phyloP scores from a whole-genome alignment of 2,329 filamentous ascomycete genomes.

The Pseudogymnoascus pannorum region DNA sequence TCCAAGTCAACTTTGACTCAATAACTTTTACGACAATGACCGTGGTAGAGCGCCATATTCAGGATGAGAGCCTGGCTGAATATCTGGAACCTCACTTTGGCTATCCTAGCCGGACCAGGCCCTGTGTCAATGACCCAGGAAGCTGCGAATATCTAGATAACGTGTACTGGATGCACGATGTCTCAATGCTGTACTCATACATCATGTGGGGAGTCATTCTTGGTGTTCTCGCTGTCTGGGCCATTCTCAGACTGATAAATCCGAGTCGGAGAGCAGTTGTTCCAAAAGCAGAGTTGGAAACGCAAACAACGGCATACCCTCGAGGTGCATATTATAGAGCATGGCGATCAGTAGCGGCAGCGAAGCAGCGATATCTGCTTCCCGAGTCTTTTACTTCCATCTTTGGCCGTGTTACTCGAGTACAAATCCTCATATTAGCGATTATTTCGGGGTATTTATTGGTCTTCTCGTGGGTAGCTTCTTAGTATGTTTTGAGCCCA shows the following conservation, averaged over 20 bases:
- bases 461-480: constrained; percentile 48
- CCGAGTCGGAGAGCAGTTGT: constrained; percentile 18
- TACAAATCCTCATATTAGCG: constrained; percentile 57
- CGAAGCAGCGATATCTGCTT: constrained; percentile 42
- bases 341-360: constrained; percentile 14
- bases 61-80: constrained; percentile 35
- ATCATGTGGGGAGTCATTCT: constrained; percentile 50
- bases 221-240: constrained; percentile 38
- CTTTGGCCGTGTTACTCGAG: constrained; percentile 61
- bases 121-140: constrained; percentile 50
- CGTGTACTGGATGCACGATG: constrained; percentile 46
- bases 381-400: constrained; percentile 49
- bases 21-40: background rate
- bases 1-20: background rate
- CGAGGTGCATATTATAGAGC: constrained; percentile 22
- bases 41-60: constrained; percentile 34
- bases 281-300: constrained; percentile 20
- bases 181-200: constrained; percentile 47
- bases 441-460: constrained; percentile 54
- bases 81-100: constrained; percentile 46
- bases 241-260: constrained; percentile 28
- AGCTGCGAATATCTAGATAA: constrained; percentile 51
- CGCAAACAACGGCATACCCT: constrained; percentile 16
- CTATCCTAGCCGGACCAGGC: constrained; percentile 45
- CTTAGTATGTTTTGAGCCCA: background rate